Percentiles rank a stretch among this genome's conserved stretches.
These are phyloP conservation scores for Trichophyton benhamiae DNA, from an alignment of 2,329 filamentous ascomycete genomes.

Conservation along the genomic window DNA sequence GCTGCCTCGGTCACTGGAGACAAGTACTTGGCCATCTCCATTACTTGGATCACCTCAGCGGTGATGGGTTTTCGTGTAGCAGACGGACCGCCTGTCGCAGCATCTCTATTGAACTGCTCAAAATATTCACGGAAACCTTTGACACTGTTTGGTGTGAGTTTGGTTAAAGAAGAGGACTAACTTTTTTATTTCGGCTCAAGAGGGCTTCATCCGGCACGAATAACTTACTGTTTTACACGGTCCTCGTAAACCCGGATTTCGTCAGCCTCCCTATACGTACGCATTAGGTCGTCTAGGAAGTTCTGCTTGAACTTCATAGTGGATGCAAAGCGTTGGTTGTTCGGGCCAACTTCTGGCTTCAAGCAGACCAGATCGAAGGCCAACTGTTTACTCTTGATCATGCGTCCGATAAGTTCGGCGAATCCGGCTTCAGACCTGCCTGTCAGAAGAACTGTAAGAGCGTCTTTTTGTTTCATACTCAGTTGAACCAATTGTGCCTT, in stretches of 20 bases:
- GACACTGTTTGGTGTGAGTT: conserved; percentile 36
- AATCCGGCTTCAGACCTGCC: conserved; percentile 71
- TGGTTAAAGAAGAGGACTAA: conserved; percentile 10
- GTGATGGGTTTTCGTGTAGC: conserved; percentile 52
- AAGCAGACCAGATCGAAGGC: conserved; percentile 80
- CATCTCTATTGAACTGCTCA: conserved; percentile 56
- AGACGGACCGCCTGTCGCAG: conserved; percentile 31
- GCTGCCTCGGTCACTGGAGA: conserved; percentile 69
- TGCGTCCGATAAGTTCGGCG: conserved; percentile 65
- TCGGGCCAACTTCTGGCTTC: conserved; percentile 73
- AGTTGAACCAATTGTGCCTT: conserved; percentile 60
- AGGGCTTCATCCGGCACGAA: neutral
- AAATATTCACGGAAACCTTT: conserved; percentile 80
- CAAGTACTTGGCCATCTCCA: conserved; percentile 59
- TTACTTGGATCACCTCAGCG: conserved; percentile 76
- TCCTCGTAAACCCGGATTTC: conserved; percentile 64
- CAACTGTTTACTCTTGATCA: conserved; percentile 62
- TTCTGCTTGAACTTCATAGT: conserved; percentile 91
- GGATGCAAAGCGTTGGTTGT: conserved; percentile 61
- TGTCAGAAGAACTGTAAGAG: conserved; percentile 73
- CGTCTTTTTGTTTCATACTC: conserved; percentile 72
- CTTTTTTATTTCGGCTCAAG: neutral
- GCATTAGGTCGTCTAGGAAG: conserved; percentile 66
- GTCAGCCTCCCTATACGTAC: conserved; percentile 72
- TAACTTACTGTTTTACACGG: conserved; percentile 44